Evolutionary conservation across 2,329 filamentous ascomycete genomes (phyloP).

Genomic region (Pyrenochaeta sp.): DNA sequence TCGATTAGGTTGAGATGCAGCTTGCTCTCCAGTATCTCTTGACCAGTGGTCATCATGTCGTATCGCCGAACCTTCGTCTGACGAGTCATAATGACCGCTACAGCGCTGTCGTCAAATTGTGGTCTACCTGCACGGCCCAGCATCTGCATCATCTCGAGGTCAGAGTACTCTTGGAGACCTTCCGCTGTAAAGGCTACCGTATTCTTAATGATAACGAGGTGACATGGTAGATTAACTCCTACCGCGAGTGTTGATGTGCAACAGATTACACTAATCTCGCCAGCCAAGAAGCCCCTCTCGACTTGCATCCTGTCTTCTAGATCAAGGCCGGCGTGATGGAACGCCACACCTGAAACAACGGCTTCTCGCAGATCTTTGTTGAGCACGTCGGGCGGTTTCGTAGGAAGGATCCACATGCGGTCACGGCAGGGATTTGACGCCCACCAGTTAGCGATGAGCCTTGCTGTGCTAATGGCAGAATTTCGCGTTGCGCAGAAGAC

Average conservation of each 20-base stretch:
- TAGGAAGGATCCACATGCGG: slow-evolving; percentile 71
- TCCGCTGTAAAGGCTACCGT: slow-evolving; percentile 69
- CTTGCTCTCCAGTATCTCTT: slow-evolving; percentile 78
- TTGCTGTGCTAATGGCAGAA: slow-evolving; percentile 73
- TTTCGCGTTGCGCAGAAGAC: slow-evolving; percentile 83
- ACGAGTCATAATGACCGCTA: slow-evolving; percentile 81
- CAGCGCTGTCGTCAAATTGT: slow-evolving; percentile 79
- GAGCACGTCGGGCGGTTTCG: slow-evolving; percentile 59
- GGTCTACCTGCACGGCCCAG: slow-evolving; percentile 83
- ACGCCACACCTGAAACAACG: slow-evolving; percentile 71
- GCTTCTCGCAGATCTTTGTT: slow-evolving; percentile 68
- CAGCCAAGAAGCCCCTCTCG: slow-evolving; percentile 73
- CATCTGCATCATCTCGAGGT: slow-evolving; percentile 91
- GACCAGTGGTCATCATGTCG: slow-evolving; percentile 75
- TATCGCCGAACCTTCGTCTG: slow-evolving; percentile 71
- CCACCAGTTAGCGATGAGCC: slow-evolving; percentile 73
- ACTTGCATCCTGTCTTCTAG: slow-evolving; percentile 69
- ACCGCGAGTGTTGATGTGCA: slow-evolving; percentile 87
- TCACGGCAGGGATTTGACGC: slow-evolving; percentile 58
- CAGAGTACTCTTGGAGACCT: slow-evolving; percentile 74
- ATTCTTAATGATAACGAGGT: slow-evolving; percentile 84
- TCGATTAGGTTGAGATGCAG: slow-evolving; percentile 82
- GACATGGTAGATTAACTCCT: slow-evolving; percentile 83
- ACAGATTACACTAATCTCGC: slow-evolving; percentile 81
- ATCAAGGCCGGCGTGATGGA: slow-evolving; percentile 82